These are phyloP conservation scores for Suillus plorans DNA, from an alignment of 768 basidiomycete genomes.

Conservation along the genomic window DNA sequence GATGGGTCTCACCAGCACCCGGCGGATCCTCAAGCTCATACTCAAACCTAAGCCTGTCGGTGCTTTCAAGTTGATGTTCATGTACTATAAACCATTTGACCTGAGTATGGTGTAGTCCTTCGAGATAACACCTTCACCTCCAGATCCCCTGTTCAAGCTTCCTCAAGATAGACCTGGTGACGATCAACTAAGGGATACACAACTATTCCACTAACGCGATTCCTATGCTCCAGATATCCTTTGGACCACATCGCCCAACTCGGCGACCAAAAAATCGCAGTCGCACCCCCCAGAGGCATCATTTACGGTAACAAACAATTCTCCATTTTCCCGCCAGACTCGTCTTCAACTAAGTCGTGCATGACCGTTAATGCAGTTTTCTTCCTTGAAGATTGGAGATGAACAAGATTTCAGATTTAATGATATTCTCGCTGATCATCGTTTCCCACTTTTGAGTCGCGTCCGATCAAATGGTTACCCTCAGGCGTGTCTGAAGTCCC, in stretches of 20 bases:
- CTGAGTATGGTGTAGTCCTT: slow-evolving; percentile 21
- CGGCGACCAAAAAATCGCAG: slow-evolving; percentile 19
- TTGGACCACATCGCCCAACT: slow-evolving; percentile 14
- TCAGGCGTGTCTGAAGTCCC: neutral
- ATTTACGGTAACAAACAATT: neutral
- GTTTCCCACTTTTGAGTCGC: neutral
- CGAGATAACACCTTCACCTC: slow-evolving; percentile 24
- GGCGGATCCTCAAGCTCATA: slow-evolving; percentile 21
- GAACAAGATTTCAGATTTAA: neutral
- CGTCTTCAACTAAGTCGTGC: neutral
- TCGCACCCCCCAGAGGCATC: neutral
- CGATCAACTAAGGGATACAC: neutral
- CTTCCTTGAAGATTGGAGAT: neutral
- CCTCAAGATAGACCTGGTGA: slow-evolving; percentile 21
- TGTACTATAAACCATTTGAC: no score
- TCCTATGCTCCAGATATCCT: neutral
- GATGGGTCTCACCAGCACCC: slow-evolving; percentile 16
- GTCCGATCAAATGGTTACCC: neutral
- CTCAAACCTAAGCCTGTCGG: slow-evolving; percentile 30
- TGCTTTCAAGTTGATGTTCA: slow-evolving; percentile 3
- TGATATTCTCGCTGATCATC: neutral
- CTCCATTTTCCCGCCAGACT: neutral
- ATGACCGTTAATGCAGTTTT: neutral
- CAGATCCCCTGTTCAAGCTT: slow-evolving; percentile 26
- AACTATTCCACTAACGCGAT: neutral